Evolutionary conservation across 192 early-diverging fungal species (phyloP), one percentile per base, ranked within the genome.

Genomic region (Coemansia asiatica): DNA sequence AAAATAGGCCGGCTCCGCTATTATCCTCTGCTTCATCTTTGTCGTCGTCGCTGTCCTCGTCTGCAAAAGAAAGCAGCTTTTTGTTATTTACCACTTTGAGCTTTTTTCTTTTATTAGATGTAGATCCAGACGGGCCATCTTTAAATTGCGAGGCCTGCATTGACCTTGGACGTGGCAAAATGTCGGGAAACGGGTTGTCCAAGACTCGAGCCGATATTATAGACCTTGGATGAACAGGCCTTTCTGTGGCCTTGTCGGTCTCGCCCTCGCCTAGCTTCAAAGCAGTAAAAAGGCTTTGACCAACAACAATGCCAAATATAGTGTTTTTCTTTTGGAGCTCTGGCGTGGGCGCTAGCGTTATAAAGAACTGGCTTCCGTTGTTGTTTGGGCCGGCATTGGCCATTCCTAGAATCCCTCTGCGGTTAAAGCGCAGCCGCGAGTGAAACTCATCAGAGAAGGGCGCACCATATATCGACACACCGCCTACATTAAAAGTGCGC

Each of bases 371-470:
- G 65, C 90, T 92, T 26, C 81, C 82, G 77, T 96, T 96, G 53
- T 90, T 86, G 63, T 96, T 86, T 13, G 67, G 66, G 0, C 91
- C 91, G 0, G 91, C 86, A 57, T 92, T 96, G 10, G 96, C 96
- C 90, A 96, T 93, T 0, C 88, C 96, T 1, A 96, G 84, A 15
- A 97, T 63, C 5, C 96, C 96, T 21, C 96, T 84, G 6, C 92
- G 88, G 48, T 77, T 87, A 66, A 96, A 98, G n/a, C 93, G 85
- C 40, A 98, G 70, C 5, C 96, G 86, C 0, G 92, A 91, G 74
- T 98, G 96, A 69, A 94, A 93, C 71, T 98, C 96, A 63, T 96
- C 93, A 4, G 76, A 83, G 85, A 98, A 95, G 1, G 90, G 90
- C 55, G 85, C 71, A 19, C 89, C 93, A 63, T 90, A 94, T 18